phyloP scores from a whole-genome alignment of 768 basidiomycete genomes.

The Lepiota brunneoincarnata region DNA sequence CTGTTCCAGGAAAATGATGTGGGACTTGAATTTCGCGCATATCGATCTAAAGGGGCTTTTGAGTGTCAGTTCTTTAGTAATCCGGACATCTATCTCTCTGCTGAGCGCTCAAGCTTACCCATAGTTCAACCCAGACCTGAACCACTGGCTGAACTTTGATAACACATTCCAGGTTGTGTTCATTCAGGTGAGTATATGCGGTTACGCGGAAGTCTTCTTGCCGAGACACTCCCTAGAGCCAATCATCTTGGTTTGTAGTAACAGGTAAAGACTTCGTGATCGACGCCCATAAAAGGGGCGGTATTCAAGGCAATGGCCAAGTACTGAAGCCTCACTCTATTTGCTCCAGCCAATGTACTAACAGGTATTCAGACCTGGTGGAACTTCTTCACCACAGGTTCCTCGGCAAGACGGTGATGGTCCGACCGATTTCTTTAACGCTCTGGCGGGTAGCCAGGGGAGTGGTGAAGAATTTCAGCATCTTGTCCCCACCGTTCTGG shows the following conservation, averaged over 20 bases:
- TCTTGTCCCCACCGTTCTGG: constrained; percentile 60
- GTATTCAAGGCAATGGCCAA: constrained; percentile 60
- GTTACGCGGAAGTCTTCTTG: not conserved
- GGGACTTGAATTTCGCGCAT: constrained; percentile 41
- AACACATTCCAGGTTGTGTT: constrained; percentile 62
- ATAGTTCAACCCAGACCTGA: constrained; percentile 51
- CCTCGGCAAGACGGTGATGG: constrained; percentile 54
- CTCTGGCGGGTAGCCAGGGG: constrained; percentile 43
- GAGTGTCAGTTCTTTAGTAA: constrained; percentile 28
- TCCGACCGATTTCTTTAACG: constrained; percentile 54
- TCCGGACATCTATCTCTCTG: not conserved
- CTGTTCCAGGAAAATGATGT: constrained; percentile 46
- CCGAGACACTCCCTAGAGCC: constrained; percentile 32
- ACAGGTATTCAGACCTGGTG: constrained; percentile 44
- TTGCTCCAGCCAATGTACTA: not conserved
- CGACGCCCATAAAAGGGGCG: constrained; percentile 53
- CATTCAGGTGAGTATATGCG: constrained; percentile 43
- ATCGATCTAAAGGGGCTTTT: constrained; percentile 46
- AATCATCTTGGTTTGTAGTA: constrained; percentile 65
- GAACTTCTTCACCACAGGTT: constrained; percentile 46
- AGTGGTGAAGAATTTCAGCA: constrained; percentile 43
- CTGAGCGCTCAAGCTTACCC: not conserved
- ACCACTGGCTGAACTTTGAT: constrained; percentile 52
- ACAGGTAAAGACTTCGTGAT: constrained; percentile 54
- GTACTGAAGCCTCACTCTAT: constrained; percentile 18